Evolutionary conservation across 805 yeast genomes (phyloP), one percentile per base, ranked within the genome.

Genomic region (Cyberlindnera veronae): DNA sequence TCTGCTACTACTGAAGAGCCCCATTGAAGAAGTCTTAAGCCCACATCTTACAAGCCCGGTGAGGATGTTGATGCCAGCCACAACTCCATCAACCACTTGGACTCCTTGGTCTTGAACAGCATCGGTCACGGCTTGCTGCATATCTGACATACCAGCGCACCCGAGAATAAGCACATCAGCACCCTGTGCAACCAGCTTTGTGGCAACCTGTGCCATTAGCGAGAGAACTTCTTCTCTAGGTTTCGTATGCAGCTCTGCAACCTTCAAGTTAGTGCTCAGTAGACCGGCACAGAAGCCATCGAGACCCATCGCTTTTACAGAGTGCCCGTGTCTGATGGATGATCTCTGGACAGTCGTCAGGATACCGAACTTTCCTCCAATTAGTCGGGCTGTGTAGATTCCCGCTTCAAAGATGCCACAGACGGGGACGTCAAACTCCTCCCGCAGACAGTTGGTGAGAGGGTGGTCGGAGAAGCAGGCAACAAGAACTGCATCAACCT

Each of bases 381-480:
- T 37, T 27, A 62, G 34, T 36, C 65, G 47, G 0, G 66, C 60
- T 8, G 58, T 50, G 46, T 62, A 62, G 16, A 62, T 48, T 5
- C 57, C 64, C 2, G 67, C 66, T 31, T 62, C 67, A 49, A 62
- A 56, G 16, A 62, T 62, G 2, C 67, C 67, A 44, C 63, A 56
- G 7, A 49, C 47, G 4, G 66, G 66, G 22, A 56, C 46, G 22
- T 61, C 61, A 19, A 62, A 62, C 46, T 62, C 67, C 41, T 61
- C 67, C 24, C 65, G 50, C 2, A 62, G 47, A 39, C 64, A 61
- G 43, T 62, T 59, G 3, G 54, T 55, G 41, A 62, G 39, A 3
- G 67, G 67, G 44, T 62, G 67, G 26, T 61, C 65, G 1, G 65
- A 61, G 46, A 62, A 62, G 32, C 67, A 62, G 1, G 64, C 66